Evolutionary conservation across 2,329 filamentous ascomycete species (phyloP), one percentile per base, ranked within the genome.

Genomic region (Volutella citrinella): DNA sequence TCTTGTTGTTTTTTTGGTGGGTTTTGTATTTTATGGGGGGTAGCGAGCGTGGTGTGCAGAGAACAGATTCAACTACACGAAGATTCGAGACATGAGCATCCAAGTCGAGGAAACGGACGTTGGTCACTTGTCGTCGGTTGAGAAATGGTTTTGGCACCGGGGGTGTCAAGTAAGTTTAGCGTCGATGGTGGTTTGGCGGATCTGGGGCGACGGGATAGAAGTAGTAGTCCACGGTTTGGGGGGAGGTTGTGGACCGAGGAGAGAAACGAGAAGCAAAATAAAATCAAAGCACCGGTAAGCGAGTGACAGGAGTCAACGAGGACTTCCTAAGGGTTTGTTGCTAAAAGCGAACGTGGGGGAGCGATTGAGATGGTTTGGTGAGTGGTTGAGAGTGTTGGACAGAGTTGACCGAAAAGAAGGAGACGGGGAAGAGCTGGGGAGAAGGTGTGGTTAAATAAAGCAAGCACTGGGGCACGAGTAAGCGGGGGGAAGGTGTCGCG

Each of bases 241-340:
- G n/a, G n/a, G n/a, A n/a, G n/a, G n/a, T n/a, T n/a, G n/a, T n/a
- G n/a, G n/a, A n/a, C n/a, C n/a, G n/a, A n/a, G n/a, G n/a, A n/a
- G n/a, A n/a, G n/a, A n/a, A n/a, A n/a, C 17, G 32, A 47, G 24
- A 24, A 30, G 30, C 39, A 42, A 34, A 42, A 45, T 19, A 46
- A 30, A 48, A 48, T 35, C 48, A 65, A 69, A 69, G 66, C 61
- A 69, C 62, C 62, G 58, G 60, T 64, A 82, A 83, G 79, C 79
- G 79, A 83, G 77, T 80, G 79, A 82, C 78, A 80, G 78, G 79
- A 82, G 78, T 72, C 79, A 67, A 73, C 78, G 78, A 82, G 79
- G 78, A 79, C 77, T 82, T 82, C 78, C 78, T 78, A 74, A 61
- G 49, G 51, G 59, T 60, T 49, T 40, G 50, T 59, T 58, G 59